Percentiles rank a stretch among this genome's conserved stretches.
Conservation (phyloP, 2,329 filamentous ascomycete genomes). For the Phialophora expanda region DNA sequence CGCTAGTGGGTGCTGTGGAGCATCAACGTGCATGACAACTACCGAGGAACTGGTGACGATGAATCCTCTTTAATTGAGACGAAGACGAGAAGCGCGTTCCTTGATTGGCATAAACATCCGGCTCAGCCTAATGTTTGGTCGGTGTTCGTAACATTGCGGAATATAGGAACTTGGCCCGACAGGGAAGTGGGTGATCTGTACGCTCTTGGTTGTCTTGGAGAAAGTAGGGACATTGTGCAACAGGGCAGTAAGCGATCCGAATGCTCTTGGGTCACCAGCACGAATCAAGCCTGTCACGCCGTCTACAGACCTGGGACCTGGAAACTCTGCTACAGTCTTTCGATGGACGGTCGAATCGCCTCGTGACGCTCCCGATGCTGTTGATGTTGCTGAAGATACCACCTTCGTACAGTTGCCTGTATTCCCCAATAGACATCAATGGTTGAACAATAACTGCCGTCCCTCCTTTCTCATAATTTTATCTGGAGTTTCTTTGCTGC, state of each 20-base stretch:
- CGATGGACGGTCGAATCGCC: not conserved
- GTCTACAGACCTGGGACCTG: not conserved
- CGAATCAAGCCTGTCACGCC: not conserved
- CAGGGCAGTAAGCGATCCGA: not conserved
- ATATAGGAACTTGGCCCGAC: not conserved
- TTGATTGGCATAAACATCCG: not conserved
- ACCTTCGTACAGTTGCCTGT: not conserved
- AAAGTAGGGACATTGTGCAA: not conserved
- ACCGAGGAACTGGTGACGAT: conserved; percentile 18
- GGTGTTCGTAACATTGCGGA: not conserved
- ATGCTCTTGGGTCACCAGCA: not conserved
- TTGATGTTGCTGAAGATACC: not conserved
- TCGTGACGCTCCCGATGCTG: not conserved
- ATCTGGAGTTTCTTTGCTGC: too few relatives aligned
- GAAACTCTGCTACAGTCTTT: not conserved
- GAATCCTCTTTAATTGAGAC: not conserved
- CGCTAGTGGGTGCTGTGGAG: not conserved
- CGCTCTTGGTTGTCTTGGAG: not conserved
- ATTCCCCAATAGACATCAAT: not conserved
- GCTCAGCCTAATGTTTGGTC: not conserved
- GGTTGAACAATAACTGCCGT: too few relatives aligned
- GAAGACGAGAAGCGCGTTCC: not conserved
- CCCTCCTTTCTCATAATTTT: too few relatives aligned
- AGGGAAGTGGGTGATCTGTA: not conserved
- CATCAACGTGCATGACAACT: conserved; percentile 20